phyloP scores from a whole-genome alignment of 2,329 filamentous ascomycete species.

The Penicillium sp. region DNA sequence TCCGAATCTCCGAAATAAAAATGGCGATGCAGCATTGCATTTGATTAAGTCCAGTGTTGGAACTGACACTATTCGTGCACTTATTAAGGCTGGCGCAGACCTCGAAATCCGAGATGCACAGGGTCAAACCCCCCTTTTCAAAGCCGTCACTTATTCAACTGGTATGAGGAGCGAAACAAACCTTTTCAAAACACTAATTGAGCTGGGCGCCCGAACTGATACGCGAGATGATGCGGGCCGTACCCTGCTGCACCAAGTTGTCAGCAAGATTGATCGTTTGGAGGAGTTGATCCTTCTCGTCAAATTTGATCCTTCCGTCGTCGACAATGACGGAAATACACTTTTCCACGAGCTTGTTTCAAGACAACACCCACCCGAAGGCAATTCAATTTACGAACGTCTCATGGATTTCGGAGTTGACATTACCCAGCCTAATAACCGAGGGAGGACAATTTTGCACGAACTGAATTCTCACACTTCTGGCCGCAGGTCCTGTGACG shows the following conservation, averaged over 20 bases:
- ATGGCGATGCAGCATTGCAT: conserved; percentile 10
- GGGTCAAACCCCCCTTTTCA: conserved; percentile 9
- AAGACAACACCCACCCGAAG: neutral
- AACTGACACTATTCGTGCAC: neutral
- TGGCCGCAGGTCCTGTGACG: neutral
- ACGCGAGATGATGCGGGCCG: conserved; percentile 14
- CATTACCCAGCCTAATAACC: conserved; percentile 7
- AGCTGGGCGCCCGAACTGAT: conserved; percentile 7
- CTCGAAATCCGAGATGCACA: conserved; percentile 3
- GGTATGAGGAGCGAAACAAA: too few relatives aligned
- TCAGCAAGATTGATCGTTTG: neutral
- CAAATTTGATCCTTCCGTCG: conserved; percentile 1
- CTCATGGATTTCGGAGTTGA: neutral
- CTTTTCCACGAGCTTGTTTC: neutral
- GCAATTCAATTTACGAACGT: neutral
- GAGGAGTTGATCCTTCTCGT: neutral
- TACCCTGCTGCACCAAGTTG: conserved; percentile 6
- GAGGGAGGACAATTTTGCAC: neutral
- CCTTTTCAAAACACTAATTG: neutral
- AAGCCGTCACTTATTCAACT: neutral
- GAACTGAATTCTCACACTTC: neutral
- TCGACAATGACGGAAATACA: conserved; percentile 11
- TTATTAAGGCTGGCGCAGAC: conserved; percentile 4
- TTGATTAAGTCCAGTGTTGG: neutral
- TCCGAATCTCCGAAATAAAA: conserved; percentile 5